Evolutionary conservation across 208 protist genomes (phyloP), one percentile per base, ranked within the genome.

Genomic region (Leishmania amazonensis): DNA sequence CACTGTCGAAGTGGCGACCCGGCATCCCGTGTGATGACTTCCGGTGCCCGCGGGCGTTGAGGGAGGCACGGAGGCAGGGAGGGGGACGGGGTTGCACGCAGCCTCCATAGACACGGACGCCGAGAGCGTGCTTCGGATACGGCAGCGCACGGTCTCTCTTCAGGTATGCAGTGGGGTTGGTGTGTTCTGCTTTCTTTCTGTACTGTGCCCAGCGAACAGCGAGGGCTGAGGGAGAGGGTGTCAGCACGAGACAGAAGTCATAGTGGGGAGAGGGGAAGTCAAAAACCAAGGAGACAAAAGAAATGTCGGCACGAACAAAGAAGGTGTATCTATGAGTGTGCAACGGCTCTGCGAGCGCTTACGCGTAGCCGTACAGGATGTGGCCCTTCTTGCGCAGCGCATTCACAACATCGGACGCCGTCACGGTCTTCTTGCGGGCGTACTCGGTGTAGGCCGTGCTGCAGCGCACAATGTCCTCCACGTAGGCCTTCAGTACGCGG

Each of bases 311-410:
- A 3, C 0, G 35, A 58, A 67, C 15, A 42, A 78, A 78, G 28
- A 35, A 38, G 8, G 75, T 67, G n/a, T 78, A 78, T 78, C 49
- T 62, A 78, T 54, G 75, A 67, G 17, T 54, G 51, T 5, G 40
- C 72, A 76, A 15, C n/a, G 28, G 47, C 19, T 31, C 72, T 31
- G 21, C 47, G n/a, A 5, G 3, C 8, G 5, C 4, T 72, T 85
- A 90, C 82, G 90, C 94, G 84, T 96, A 98, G 80, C 95, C 94
- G 86, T 98, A 98, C n/a, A 98, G 86, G 73, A 95, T 97, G 83
- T 94, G 86, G 78, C 95, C 95, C 80, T 89, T 91, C 86, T 95
- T 94, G 88, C 96, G 96, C 38, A 98, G 91, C 54, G 95, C 93
- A 79, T 96, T 95, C 80, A 97, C 93, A 64, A 98, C 92, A 80